Evolutionary conservation across 2,329 filamentous ascomycete species (phyloP).

Genomic region (Trichoderma breve): DNA sequence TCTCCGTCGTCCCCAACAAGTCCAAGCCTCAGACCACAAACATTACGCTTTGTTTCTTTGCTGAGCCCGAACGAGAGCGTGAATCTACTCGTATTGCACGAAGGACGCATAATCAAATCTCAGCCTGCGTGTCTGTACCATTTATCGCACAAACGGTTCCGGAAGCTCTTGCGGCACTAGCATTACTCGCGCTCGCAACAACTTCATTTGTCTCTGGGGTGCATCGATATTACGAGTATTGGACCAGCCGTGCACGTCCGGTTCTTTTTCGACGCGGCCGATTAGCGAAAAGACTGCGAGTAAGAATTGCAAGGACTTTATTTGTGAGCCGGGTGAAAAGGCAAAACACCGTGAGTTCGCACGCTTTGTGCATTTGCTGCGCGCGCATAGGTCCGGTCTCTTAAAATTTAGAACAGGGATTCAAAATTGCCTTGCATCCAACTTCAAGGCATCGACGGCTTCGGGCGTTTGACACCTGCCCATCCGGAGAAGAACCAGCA

Average conservation of each 20-base stretch:
- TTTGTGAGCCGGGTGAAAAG: background rate
- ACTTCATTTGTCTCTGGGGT: background rate
- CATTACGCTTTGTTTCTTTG: background rate
- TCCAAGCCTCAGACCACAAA: background rate
- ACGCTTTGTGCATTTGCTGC: constrained; percentile 9
- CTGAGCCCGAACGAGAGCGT: background rate
- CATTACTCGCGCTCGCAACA: constrained; percentile 10
- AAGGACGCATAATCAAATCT: constrained; percentile 6
- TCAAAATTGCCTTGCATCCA: constrained; percentile 6
- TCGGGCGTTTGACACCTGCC: constrained; percentile 16
- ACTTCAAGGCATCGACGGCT: constrained; percentile 15
- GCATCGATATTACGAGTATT: background rate
- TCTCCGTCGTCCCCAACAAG: constrained; percentile 10
- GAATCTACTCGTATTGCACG: background rate
- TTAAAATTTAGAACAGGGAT: constrained; percentile 14
- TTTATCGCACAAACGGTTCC: background rate
- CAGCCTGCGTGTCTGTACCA: background rate
- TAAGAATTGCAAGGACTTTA: background rate
- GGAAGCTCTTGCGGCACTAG: constrained; percentile 2
- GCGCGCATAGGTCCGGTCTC: constrained; percentile 6
- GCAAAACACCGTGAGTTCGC: constrained; percentile 1
- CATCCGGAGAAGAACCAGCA: constrained; percentile 6
- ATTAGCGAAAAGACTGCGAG: background rate
- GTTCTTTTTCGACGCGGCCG: background rate
- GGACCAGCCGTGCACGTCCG: background rate